Evolutionary conservation across 108 stramenopile species (phyloP), one percentile per base, ranked within the genome.

Genomic region (Cyclostephanos tholiformis): DNA sequence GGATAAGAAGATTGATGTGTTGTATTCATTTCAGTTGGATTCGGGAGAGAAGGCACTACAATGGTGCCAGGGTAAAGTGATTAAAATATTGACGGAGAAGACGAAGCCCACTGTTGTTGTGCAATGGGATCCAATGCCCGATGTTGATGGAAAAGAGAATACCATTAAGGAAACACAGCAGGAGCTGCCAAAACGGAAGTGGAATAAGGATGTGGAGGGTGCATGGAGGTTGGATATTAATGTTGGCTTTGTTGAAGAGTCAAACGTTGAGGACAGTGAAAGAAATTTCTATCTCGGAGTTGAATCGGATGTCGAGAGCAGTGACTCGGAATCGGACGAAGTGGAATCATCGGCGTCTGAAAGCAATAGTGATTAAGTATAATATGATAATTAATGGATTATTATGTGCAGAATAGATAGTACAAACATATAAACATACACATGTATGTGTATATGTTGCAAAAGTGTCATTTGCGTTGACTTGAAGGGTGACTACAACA

Each of bases 41-140:
- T 20, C n/a, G 20, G 27, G 12, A 25, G 22, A 36, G 17, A 36
- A 63, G 22, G 32, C 19, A 20, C 22, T 63, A n/a, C 38, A 30
- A 63, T 63, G 62, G 62, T 63, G 62, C 32, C 62, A 63, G 22
- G 62, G 62, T 63, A 25, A 63, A 36, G 62, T 63, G 14, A 25
- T 63, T 35, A 36, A 36, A 20, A 41, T 63, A 41, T 16, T 64
- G 17, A n/a, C 19, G 6, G 30, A 64, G 41, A 30, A n/a, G 30
- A 38, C 22, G 16, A 25, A 29, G 19, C 60, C 60, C 19, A 61
- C 60, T 27, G 63, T 64, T 26, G 26, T 46, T 10, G 63, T 64
- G 35, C 9, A 44, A 10, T 64, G 63, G 63, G 36, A 64, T 64
- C 38, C 63, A 41, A 19, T 46, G 39, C 39, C 41, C 35, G 49